Conservation (phyloP, 208 protist genomes). For the Strigomonas culicis region DNA sequence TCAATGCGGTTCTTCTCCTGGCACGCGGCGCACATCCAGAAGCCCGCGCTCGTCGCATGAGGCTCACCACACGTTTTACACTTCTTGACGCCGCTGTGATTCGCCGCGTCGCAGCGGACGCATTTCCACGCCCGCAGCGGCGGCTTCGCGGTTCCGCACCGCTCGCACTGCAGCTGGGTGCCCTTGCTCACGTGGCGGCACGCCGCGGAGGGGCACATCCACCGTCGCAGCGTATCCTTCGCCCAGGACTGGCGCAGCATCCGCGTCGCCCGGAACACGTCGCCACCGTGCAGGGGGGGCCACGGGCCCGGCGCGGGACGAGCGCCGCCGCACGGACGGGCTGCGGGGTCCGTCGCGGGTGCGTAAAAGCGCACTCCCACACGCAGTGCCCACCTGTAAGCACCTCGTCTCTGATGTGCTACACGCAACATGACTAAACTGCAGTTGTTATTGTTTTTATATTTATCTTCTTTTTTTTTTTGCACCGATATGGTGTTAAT, state of each 20-base stretch:
- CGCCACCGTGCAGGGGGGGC: neutral
- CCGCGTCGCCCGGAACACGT: conserved; percentile 15
- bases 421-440: too few relatives aligned
- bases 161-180: conserved; percentile 30
- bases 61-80: conserved; percentile 63
- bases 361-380: too few relatives aligned
- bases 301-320: neutral
- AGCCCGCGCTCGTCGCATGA: conserved; percentile 39
- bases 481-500: too few relatives aligned
- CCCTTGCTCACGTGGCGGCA: conserved; percentile 60
- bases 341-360: too few relatives aligned
- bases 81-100: conserved; percentile 69
- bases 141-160: conserved; percentile 56
- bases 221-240: conserved; percentile 33
- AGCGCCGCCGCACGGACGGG: neutral
- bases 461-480: too few relatives aligned
- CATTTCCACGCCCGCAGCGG: conserved; percentile 76
- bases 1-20: conserved; percentile 87
- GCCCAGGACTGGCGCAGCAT: conserved; percentile 63
- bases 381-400: too few relatives aligned
- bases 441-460: too few relatives aligned
- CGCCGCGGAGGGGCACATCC: conserved; percentile 77
- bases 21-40: conserved; percentile 85
- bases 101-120: conserved; percentile 47
- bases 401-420: too few relatives aligned